Evolutionary conservation across 179 eudicot genomes (phyloP), one percentile per base, ranked within the genome.

Genomic region (Vitellaria paradoxa): DNA sequence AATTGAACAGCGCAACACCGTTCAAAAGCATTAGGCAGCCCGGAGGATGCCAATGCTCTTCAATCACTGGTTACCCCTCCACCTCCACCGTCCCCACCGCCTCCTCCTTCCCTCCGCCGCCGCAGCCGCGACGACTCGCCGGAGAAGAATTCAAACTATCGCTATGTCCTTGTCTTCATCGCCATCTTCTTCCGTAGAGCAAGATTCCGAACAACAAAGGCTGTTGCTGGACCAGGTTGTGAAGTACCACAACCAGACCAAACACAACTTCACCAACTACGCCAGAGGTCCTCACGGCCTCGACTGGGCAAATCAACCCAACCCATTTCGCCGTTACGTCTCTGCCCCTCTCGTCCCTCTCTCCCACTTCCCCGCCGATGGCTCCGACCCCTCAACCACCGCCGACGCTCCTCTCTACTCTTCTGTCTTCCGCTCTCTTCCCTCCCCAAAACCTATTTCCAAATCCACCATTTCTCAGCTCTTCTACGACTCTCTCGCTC

Each of bases 281-380:
- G 88, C 98, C 21, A 87, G 81, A 71, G 86, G 95, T 20, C 90
- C 93, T 6, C 89, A 77, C 24, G 86, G 92, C 10, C 87, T 95
- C 26, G 99, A 95, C 78, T 93, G 99, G 99, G 91, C 92, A 10
- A 95, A 93, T 60, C 97, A 95, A 62, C 99, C 99, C 69, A 86
- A 93, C 84, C 99, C 97, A 1, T 95, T 95, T 77, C 89, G 98
- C 67, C 89, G 95, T 80, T 93, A 90, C 78, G 26, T 77, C 56
- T 53, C 88, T 45, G 53, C 93, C 63, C 93, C 95, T 18, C 79
- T 91, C 52, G 70, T 89, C 70, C 79, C 87, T 65, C 95, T 95
- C 60, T 81, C 76, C 45, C 95, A 91, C 87, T 80, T 84, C 23
- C 85, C 84, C 1, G 45, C 72, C 30, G 79, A 81, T 13, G 68